Conservation (phyloP, 164 flowering plant species). For the Amborella trichopoda region DNA sequence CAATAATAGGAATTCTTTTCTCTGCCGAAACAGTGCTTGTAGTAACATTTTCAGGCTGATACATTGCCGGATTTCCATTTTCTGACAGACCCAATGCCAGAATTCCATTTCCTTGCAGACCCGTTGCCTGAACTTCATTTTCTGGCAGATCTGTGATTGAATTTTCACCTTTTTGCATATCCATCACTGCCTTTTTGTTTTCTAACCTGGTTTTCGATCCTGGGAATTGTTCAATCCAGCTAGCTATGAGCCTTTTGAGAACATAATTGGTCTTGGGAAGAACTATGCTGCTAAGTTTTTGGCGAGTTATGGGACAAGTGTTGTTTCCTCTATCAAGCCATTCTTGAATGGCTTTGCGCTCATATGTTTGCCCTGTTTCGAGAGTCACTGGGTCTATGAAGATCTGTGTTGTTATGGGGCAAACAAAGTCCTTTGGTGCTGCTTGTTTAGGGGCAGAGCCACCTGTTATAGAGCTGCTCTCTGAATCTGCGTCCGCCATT, state of each 20-base stretch:
- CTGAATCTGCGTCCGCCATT: slow-evolving; percentile 44
- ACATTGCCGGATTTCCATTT: too few species aligned
- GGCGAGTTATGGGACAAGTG: slow-evolving; percentile 75
- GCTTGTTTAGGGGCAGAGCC: too few species aligned
- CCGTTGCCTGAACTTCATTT: too few species aligned
- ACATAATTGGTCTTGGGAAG: slow-evolving; percentile 77
- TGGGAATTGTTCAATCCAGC: slow-evolving; percentile 54
- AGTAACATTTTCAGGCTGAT: too few species aligned
- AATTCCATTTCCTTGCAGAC: too few species aligned
- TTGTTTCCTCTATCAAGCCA: slow-evolving; percentile 77
- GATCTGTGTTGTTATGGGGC: slow-evolving; percentile 63
- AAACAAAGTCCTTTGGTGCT: slow-evolving; percentile 78
- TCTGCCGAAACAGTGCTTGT: too few species aligned
- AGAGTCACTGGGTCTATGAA: slow-evolving; percentile 80
- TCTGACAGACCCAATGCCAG: too few species aligned
- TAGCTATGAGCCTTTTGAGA: slow-evolving; percentile 72
- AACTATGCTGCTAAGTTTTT: slow-evolving; percentile 44
- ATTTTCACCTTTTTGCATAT: too few species aligned
- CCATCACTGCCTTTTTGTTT: too few species aligned
- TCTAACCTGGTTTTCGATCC: too few species aligned
- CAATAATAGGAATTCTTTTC: too few species aligned
- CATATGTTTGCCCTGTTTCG: slow-evolving; percentile 86
- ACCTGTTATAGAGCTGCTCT: slow-evolving; percentile 19
- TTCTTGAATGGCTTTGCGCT: slow-evolving; percentile 69
- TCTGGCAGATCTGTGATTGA: too few species aligned